Conservation (phyloP, 495 filamentous ascomycete genomes). For the Alectoria sarmentosa region DNA sequence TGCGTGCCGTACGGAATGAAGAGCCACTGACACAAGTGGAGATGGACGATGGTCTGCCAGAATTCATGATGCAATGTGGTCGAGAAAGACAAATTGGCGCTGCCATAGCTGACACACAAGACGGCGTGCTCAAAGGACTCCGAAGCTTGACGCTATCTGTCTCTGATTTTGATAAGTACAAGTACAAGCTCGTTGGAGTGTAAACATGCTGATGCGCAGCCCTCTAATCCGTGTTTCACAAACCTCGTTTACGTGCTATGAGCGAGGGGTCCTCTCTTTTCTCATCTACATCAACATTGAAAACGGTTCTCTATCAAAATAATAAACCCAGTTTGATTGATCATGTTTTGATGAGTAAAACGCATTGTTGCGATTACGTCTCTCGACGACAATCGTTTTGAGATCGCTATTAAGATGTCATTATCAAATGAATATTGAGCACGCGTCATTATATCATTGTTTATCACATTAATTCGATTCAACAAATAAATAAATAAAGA, state of each 20-base stretch:
- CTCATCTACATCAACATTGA: background rate
- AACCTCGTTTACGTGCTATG: background rate
- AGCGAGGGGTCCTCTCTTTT: background rate
- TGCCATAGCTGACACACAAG: too few relatives aligned
- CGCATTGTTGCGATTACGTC: background rate
- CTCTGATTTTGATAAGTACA: background rate
- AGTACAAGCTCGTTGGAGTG: background rate
- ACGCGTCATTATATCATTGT: constrained; percentile 6
- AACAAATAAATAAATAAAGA: constrained; percentile 1
- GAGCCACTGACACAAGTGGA: too few relatives aligned
- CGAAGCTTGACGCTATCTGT: too few relatives aligned
- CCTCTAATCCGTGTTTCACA: background rate
- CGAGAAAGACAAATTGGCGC: too few relatives aligned
- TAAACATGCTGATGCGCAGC: background rate
- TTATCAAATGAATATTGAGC: background rate
- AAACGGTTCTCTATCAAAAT: background rate
- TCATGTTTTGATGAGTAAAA: background rate
- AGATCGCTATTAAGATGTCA: background rate
- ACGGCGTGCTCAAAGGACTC: too few relatives aligned
- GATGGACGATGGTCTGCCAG: too few relatives aligned
- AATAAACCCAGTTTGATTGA: constrained; percentile 14
- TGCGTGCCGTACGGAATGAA: too few relatives aligned
- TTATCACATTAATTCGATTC: constrained; percentile 9
- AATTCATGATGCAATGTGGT: too few relatives aligned
- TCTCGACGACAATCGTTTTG: background rate